Conservation (phyloP, 495 filamentous ascomycete species). For the Neurospora sp. region DNA sequence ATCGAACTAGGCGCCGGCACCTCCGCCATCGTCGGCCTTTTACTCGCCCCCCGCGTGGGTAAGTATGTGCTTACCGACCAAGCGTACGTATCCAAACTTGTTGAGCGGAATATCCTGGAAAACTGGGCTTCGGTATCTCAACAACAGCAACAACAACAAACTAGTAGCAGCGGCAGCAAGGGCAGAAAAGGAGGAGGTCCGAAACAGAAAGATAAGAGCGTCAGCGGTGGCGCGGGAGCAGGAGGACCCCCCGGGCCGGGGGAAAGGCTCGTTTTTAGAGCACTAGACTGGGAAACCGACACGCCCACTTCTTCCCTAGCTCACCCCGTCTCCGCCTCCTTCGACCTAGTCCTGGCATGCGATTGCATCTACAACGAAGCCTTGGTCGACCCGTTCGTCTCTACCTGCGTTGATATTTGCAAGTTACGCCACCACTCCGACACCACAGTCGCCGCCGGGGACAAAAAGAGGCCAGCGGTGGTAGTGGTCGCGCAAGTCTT, state of each 20-base stretch:
- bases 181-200: slow-evolving; percentile 2
- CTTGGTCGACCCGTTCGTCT: slow-evolving; percentile 71
- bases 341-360: slow-evolving; percentile 66
- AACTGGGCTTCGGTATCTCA: slow-evolving; percentile 31
- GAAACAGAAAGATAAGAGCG: background rate
- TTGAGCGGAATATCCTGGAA: slow-evolving; percentile 62
- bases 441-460: slow-evolving; percentile 3
- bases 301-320: slow-evolving; percentile 30
- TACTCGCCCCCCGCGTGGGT: slow-evolving; percentile 48
- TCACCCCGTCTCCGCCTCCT: too few relatives aligned
- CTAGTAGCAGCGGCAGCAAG: background rate
- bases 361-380: slow-evolving; percentile 88
- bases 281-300: slow-evolving; percentile 65
- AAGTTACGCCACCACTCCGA: slow-evolving; percentile 34
- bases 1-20: slow-evolving; percentile 86
- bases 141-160: background rate
- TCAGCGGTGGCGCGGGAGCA: too few relatives aligned
- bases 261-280: slow-evolving; percentile 30
- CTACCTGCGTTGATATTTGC: slow-evolving; percentile 74
- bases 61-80: slow-evolving; percentile 82
- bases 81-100: slow-evolving; percentile 63
- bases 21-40: slow-evolving; percentile 61
- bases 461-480: background rate
- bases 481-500: slow-evolving; percentile 73
- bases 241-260: background rate